Evolutionary conservation across 2,329 filamentous ascomycete genomes (phyloP).

Genomic region (Davidsoniella neocaledoniae): DNA sequence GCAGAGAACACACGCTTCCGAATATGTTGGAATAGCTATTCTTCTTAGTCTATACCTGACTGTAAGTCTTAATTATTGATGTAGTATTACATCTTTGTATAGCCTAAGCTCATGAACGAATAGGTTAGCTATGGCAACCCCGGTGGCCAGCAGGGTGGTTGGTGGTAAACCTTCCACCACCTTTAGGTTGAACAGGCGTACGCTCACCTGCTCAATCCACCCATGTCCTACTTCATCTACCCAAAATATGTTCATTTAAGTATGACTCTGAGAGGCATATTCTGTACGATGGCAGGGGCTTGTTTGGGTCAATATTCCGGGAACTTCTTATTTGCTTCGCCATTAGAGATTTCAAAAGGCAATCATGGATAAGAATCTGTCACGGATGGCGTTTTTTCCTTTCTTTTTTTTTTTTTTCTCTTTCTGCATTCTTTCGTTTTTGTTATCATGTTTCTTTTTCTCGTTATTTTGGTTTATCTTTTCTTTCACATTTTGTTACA

Average conservation of each 20-base stretch:
- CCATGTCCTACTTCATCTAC: neutral
- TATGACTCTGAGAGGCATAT: constrained; percentile 1
- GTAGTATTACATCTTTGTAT: neutral
- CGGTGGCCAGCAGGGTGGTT: constrained; percentile 60
- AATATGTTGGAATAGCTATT: constrained; percentile 64
- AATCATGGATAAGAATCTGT: neutral
- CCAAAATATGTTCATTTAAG: neutral
- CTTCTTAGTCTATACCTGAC: constrained; percentile 52
- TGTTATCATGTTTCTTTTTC: constrained; percentile 16
- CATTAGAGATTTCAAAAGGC: constrained; percentile 19
- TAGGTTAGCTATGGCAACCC: constrained; percentile 41
- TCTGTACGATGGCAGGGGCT: constrained; percentile 14
- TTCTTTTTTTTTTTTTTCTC: constrained; percentile 11
- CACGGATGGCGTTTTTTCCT: constrained; percentile 2
- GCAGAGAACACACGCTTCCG: constrained; percentile 68
- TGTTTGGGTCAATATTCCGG: constrained; percentile 16
- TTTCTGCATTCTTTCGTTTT: constrained; percentile 14
- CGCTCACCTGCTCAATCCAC: neutral
- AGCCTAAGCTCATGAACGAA: neutral
- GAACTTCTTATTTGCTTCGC: constrained; percentile 21
- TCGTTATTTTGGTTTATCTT: constrained; percentile 15
- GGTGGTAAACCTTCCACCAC: constrained; percentile 38
- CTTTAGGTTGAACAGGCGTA: too few species aligned
- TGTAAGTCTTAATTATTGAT: constrained; percentile 22
- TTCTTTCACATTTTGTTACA: neutral